Percentiles rank a stretch among this genome's conserved stretches.
Conservation (phyloP, 202 grass and related monocot genomes). For the Panicum virgatum region DNA sequence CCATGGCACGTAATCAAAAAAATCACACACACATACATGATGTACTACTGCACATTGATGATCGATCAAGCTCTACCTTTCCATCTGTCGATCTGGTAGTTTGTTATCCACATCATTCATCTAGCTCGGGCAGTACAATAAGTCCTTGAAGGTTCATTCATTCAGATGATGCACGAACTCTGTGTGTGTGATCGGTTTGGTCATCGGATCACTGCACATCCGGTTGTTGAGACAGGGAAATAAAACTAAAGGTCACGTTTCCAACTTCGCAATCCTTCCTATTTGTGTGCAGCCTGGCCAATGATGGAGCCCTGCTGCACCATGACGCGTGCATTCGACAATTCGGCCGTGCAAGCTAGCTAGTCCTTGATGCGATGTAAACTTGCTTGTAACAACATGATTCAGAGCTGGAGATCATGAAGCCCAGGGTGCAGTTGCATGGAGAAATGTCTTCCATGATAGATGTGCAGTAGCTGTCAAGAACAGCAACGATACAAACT, state of each 20-base stretch:
- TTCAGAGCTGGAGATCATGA: neutral
- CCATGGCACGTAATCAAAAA: conserved; percentile 31
- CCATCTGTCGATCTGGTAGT: conserved; percentile 10
- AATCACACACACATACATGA: neutral
- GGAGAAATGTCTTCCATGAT: too few relatives aligned
- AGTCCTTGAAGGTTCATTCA: conserved; percentile 12
- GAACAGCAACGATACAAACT: neutral
- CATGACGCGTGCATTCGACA: neutral
- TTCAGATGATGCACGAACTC: conserved; percentile 6
- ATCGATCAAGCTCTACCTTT: neutral
- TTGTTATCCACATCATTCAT: conserved; percentile 4
- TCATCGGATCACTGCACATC: conserved; percentile 34
- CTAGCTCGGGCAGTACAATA: neutral
- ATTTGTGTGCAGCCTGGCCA: neutral
- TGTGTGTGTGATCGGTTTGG: neutral
- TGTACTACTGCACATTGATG: conserved; percentile 9
- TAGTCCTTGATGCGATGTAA: too few relatives aligned
- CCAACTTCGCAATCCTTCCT: neutral
- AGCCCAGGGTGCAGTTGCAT: neutral
- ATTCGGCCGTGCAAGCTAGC: neutral
- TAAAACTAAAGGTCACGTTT: neutral
- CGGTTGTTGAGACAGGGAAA: conserved; percentile 36
- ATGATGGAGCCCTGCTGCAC: neutral
- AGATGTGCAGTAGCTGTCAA: neutral
- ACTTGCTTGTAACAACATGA: neutral